Conservation (phyloP, 345 rosid species). For the Orychophragmus violaceus region DNA sequence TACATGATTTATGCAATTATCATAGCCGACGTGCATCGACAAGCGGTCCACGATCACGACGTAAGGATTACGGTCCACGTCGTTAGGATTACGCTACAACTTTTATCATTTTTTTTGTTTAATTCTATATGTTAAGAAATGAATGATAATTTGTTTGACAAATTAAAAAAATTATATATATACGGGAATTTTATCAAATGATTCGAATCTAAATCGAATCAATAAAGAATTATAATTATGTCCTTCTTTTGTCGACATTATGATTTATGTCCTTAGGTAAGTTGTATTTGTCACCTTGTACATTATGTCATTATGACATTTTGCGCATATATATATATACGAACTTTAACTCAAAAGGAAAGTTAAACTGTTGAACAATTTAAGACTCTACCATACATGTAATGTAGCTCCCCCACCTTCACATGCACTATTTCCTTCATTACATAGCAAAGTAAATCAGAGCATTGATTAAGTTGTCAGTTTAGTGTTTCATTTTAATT, state of each 20-base stretch:
- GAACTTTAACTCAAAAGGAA: conserved; percentile 1
- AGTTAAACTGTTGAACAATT: not conserved
- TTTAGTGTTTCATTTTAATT: not conserved
- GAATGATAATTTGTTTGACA: not conserved
- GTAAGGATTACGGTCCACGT: conserved; percentile 22
- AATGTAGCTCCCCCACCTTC: not conserved
- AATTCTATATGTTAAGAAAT: not conserved
- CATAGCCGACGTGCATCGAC: conserved; percentile 28
- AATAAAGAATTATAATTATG: not conserved
- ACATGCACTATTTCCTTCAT: conserved; percentile 19
- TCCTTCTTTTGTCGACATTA: not conserved
- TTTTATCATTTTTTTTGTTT: not conserved
- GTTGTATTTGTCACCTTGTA: not conserved
- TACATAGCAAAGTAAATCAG: conserved; percentile 8
- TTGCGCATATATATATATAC: too few relatives aligned
- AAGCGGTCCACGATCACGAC: conserved; percentile 26
- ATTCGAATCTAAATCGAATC: not conserved
- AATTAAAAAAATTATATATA: not conserved
- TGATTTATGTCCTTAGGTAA: not conserved
- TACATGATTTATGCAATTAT: conserved; percentile 25
- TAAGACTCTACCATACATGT: not conserved
- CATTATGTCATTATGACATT: not conserved
- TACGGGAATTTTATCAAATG: not conserved
- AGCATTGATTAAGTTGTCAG: conserved; percentile 9
- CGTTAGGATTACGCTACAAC: conserved; percentile 11